phyloP scores from a whole-genome alignment of 352 stramenopile species.

The Pythium angustatum region DNA sequence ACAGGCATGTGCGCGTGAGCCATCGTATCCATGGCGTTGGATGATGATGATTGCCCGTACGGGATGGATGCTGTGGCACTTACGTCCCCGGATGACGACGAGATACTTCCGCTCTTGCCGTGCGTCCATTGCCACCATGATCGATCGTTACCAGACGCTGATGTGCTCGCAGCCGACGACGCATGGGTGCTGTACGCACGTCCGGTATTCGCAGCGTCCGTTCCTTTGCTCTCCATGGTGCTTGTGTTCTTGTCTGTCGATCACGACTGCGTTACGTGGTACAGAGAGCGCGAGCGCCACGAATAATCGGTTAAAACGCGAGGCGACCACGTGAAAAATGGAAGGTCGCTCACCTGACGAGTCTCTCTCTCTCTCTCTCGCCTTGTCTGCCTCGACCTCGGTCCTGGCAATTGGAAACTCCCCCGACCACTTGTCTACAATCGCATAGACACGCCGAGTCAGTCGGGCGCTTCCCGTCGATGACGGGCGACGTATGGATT shows the following conservation, averaged over 20 bases:
- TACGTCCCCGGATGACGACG: slow-evolving; percentile 46
- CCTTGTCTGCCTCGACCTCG: background rate
- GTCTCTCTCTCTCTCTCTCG: too few species aligned
- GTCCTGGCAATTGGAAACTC: background rate
- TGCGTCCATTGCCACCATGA: slow-evolving; percentile 80
- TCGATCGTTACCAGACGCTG: slow-evolving; percentile 14
- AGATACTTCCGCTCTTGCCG: slow-evolving; percentile 66
- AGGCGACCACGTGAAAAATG: slow-evolving; percentile 4
- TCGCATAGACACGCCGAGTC: slow-evolving; percentile 11
- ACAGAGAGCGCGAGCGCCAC: background rate
- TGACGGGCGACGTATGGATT: too few species aligned
- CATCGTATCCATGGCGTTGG: background rate
- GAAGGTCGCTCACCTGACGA: slow-evolving; percentile 9
- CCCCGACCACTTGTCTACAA: slow-evolving; percentile 1
- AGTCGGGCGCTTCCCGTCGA: slow-evolving; percentile 2
- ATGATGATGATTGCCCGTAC: slow-evolving; percentile 22
- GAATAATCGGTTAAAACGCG: background rate
- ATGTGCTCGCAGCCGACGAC: background rate
- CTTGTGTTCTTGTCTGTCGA: too few species aligned
- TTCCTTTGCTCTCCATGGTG: slow-evolving; percentile 16
- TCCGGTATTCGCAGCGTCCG: slow-evolving; percentile 4
- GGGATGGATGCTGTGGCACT: background rate
- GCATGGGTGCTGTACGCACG: background rate
- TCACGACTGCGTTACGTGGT: background rate
- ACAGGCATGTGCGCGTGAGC: background rate